Percentiles rank a stretch among this genome's conserved stretches.
Evolutionary conservation across 1,139 yeast genomes (phyloP).

Genomic region (Kodamaea sp.): DNA sequence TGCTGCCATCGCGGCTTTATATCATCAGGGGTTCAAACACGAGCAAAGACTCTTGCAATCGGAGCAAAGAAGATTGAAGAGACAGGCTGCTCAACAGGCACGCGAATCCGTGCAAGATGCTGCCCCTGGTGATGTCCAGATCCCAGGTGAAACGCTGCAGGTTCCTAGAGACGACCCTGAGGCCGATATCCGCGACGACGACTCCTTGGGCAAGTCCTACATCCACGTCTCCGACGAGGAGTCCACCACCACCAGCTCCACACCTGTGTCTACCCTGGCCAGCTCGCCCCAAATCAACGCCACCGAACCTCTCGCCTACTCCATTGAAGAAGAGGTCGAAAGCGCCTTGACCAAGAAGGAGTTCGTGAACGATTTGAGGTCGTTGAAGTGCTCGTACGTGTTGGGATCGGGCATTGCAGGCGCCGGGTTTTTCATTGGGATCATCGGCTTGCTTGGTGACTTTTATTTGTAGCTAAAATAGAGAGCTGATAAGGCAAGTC

Average conservation of each 20-base stretch:
- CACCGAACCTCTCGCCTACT: constrained; percentile 6
- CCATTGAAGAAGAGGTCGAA: constrained; percentile 46
- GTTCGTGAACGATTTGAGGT: constrained; percentile 31
- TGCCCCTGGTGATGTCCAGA: not conserved
- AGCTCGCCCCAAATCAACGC: constrained; percentile 30
- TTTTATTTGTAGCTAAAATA: constrained; percentile 26
- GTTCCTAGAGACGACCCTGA: no score
- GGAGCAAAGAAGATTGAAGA: constrained; percentile 8
- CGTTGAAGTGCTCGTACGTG: constrained; percentile 31
- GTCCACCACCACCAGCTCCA: constrained; percentile 23
- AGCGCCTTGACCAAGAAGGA: constrained; percentile 44
- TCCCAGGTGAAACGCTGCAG: no score
- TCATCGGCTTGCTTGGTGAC: constrained; percentile 55
- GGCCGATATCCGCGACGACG: constrained; percentile 20
- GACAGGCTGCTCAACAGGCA: constrained; percentile 1
- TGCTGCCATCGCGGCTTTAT: constrained; percentile 15
- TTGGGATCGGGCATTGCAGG: constrained; percentile 43
- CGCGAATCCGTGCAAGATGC: constrained; percentile 1
- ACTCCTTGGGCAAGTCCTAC: constrained; percentile 51
- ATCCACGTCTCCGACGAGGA: constrained; percentile 51
- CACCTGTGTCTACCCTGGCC: constrained; percentile 33
- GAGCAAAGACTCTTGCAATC: constrained; percentile 12
- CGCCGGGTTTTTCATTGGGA: constrained; percentile 41
- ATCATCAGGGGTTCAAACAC: constrained; percentile 10
- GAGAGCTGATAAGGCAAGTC: no score